A percentile compares a stretch with the other conserved stretches of the same genome.
Evolutionary conservation across 441 rosid genomes (phyloP).

Genomic region (Populus hybrid): DNA sequence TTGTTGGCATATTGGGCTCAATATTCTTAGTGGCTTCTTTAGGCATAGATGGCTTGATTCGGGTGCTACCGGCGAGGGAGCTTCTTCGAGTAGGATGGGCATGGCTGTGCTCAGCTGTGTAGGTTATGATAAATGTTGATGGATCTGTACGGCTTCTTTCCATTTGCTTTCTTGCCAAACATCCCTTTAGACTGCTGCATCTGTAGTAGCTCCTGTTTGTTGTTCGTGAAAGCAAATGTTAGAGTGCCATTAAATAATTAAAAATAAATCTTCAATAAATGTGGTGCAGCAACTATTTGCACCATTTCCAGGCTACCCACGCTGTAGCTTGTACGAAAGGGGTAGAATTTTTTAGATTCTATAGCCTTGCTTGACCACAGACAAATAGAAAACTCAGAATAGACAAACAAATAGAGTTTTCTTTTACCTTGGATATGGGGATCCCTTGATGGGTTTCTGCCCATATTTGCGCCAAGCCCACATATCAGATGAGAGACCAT

Average conservation of each 20-base stretch:
- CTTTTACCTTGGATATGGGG: slow-evolving; percentile 78
- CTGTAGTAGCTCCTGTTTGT: slow-evolving; percentile 79
- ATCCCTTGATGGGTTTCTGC: slow-evolving; percentile 94
- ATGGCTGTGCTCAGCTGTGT: slow-evolving; percentile 81
- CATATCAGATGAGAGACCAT: slow-evolving; percentile 60
- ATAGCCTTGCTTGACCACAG: not conserved
- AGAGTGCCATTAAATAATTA: not conserved
- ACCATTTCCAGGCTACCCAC: not conserved
- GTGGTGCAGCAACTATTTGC: not conserved
- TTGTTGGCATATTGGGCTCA: slow-evolving; percentile 1
- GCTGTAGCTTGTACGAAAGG: not conserved
- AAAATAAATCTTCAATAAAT: not conserved
- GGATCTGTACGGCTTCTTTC: slow-evolving; percentile 72
- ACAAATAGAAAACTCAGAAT: not conserved
- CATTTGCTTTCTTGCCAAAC: slow-evolving; percentile 82
- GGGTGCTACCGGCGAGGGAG: slow-evolving; percentile 71
- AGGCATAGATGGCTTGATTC: slow-evolving; percentile 39
- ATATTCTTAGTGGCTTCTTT: slow-evolving; percentile 10
- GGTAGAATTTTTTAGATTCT: not conserved
- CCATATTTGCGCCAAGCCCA: slow-evolving; percentile 99
- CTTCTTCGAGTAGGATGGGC: slow-evolving; percentile 67
- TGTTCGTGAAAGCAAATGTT: not conserved
- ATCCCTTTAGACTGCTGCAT: slow-evolving; percentile 87
- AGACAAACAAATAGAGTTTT: not conserved
- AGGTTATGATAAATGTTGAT: slow-evolving; percentile 53